Evolutionary conservation across 768 basidiomycete genomes (phyloP), one percentile per base, ranked within the genome.

Genomic region (Coprinopsis strossmayeri): DNA sequence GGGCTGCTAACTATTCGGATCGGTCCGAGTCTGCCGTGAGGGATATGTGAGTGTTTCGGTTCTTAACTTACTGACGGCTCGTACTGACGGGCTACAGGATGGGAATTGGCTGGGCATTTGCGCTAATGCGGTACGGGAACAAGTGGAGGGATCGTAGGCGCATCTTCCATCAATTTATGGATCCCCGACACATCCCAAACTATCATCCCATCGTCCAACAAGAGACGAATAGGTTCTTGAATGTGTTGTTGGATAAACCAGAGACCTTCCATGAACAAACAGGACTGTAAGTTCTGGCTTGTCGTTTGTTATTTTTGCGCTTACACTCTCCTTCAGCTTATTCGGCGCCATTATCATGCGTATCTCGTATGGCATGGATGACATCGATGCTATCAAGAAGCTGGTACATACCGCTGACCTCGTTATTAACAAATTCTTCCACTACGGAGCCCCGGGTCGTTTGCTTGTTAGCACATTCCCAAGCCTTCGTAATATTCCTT

Each of bases 391-490:
- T 25, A 37, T 41, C 28, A n/a, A 23, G 18, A 26, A 20, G 2
- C 43, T 60, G 55, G 63, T 68, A 21, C 55, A 63, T 42, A 43
- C 52, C 3, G 53, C 59, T 2, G 59, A 59, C 1, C 55, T 60
- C 32, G 51, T 59, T 15, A 53, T 61, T 1, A 55, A 61, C 51
- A 53, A 57, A 20, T 55, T 55, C 15, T 48, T 57, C 0, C 54
- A 57, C 1, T 61, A 62, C 0, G 54, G 50, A 12, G 49, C 57
- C 9, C 62, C 65, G 0, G 68, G 66, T 4, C 56, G 56, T 10
- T 67, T 61, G 32, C 53, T 67, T 3, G 63, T 66, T 1, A 59
- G 60, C 47, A 60, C 49, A 15, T 56, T 63, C 45, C 63, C 61
- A 3, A 45, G 53, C 9, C 44, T 59, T 57, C 53, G 41, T 55